Evolutionary conservation across 345 rosid species (phyloP).

Genomic region (Citrus sp.): DNA sequence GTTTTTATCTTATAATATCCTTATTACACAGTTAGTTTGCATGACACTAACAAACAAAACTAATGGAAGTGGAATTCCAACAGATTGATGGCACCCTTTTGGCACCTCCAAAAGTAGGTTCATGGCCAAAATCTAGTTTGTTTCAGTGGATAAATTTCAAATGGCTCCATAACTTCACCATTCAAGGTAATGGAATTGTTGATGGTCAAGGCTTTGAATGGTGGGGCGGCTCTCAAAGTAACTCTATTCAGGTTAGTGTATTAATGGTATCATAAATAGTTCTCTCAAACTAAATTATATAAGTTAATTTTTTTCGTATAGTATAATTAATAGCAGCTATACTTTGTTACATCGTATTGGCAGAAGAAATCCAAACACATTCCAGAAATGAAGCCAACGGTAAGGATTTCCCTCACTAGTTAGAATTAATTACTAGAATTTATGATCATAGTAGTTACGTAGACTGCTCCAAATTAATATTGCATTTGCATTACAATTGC

Average conservation of each 20-base stretch:
- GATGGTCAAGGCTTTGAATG: conserved; percentile 81
- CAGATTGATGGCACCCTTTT: conserved; percentile 75
- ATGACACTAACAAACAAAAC: conserved; percentile 10
- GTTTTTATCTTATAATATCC: background rate
- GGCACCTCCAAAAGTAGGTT: conserved; percentile 58
- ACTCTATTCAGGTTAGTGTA: conserved; percentile 39
- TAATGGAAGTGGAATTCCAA: conserved; percentile 19
- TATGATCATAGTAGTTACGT: background rate
- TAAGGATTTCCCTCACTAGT: conserved; percentile 24
- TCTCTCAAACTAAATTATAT: background rate
- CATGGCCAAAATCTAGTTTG: conserved; percentile 68
- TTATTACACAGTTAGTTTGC: background rate
- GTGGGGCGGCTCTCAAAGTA: conserved; percentile 52
- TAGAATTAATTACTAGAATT: background rate
- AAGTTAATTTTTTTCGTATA: background rate
- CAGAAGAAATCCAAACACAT: conserved; percentile 54
- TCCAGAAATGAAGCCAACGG: conserved; percentile 80
- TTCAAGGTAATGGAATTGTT: conserved; percentile 70
- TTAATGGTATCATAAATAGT: background rate
- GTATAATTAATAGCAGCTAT: background rate
- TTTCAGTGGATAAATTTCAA: conserved; percentile 87
- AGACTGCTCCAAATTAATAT: background rate
- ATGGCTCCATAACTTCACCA: conserved; percentile 66
- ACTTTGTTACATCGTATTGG: conserved; percentile 5
- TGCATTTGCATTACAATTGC: background rate